Base-by-base conservation (phyloP, 2,329 filamentous ascomycete species). In the Aureobasidium melanogenum region DNA sequence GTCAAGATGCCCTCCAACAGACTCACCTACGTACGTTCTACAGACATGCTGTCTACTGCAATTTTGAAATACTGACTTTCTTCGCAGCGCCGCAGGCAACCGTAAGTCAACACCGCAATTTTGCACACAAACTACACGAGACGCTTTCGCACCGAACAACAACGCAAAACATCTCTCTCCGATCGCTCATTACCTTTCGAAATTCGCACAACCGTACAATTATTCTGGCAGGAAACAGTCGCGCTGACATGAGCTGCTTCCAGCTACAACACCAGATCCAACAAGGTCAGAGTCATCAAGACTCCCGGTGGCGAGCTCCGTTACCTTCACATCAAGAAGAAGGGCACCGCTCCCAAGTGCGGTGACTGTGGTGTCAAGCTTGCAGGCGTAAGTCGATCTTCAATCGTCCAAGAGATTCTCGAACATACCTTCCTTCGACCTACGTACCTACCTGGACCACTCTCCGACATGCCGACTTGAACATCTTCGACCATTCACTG, bases 291-390 rank as follows among this genome's bases (percentile, higher is more conserved):
- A 77, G 84, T 95, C 75, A 79, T 96, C 80, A 94, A 94, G 86
- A 99, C 94, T 70, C 94, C 95, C 71, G 95, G 94, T 79, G 94
- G 94, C 78, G 86, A 93, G 79, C 87, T 96, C 75, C 88, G 94
- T 79, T 88, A 96, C 77, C 89, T 97, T 73, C 93, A 99, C 88
- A 92, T 97, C 84, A 97, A 97, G 89, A 99, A 99, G 91, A 89
- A 88, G 79, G 94, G 92, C 73, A 96, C 91, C 77, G 89, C 92
- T 68, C 94, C 94, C 77, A 99, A 99, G 86, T 99, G 94, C 79
- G 90, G 95, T 85, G 94, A 99, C 85, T 99, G 95, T 77, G 94
- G 94, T 76, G 86, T 86, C 83, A 97, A 97, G 84, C 88, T 99
- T 75, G 86, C 91, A 76, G 94, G 94, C 80, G 92, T 99, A 90